phyloP scores from a whole-genome alignment of 371 early-diverging fungal genomes.

The Mucor racemosus region DNA sequence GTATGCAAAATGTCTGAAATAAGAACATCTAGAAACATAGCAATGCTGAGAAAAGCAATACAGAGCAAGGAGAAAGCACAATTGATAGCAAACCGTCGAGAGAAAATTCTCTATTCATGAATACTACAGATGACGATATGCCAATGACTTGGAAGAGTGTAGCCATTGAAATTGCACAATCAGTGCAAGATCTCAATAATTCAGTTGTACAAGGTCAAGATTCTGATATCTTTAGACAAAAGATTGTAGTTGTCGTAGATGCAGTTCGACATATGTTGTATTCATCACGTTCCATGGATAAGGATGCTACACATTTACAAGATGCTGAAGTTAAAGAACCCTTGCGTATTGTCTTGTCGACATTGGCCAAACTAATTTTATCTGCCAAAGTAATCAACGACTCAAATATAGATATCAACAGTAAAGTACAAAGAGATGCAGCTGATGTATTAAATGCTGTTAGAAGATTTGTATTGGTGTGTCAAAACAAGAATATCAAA shows the following conservation, averaged over 20 bases:
- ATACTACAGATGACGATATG: conserved; percentile 5
- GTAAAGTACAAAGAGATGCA: conserved; percentile 45
- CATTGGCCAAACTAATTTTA: conserved; percentile 81
- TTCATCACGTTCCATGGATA: conserved; percentile 76
- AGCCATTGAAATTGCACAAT: conserved; percentile 62
- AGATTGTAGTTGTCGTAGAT: conserved; percentile 63
- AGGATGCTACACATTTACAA: conserved; percentile 67
- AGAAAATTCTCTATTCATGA: neutral
- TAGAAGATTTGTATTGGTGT: conserved; percentile 64
- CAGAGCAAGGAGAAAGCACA: neutral
- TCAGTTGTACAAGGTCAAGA: conserved; percentile 56
- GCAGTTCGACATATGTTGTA: conserved; percentile 88
- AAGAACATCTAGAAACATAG: neutral
- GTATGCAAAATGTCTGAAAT: neutral
- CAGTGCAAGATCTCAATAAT: conserved; percentile 67
- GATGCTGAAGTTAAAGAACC: conserved; percentile 68
- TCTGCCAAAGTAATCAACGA: conserved; percentile 49
- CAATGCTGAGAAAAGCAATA: neutral
- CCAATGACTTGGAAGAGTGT: conserved; percentile 40
- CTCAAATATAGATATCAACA: conserved; percentile 17
- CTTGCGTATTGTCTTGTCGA: conserved; percentile 74
- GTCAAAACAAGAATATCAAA: conserved; percentile 43
- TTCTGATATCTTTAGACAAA: conserved; percentile 8
- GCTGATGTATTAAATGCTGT: conserved; percentile 77
- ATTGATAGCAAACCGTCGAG: neutral